Evolutionary conservation across 2,329 filamentous ascomycete genomes (phyloP).

Genomic region (Talaromyces sp.): DNA sequence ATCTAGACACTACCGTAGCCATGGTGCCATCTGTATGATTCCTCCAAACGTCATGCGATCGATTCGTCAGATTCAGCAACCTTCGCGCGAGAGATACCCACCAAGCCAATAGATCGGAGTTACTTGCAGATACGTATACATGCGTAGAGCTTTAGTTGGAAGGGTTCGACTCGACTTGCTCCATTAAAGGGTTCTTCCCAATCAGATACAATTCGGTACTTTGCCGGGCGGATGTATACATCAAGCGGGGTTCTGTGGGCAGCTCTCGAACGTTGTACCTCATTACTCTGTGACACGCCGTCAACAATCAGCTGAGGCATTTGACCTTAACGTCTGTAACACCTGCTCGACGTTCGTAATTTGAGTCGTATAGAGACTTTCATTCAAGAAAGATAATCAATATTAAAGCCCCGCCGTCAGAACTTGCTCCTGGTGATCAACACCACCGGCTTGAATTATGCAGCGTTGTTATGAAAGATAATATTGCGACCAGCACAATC

Average conservation of each 20-base stretch:
- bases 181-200: not conserved
- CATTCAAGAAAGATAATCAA: not conserved
- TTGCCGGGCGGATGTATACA: not conserved
- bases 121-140: not conserved
- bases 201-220: not conserved
- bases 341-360: not conserved
- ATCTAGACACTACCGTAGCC: not conserved
- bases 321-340: not conserved
- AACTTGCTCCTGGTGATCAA: not conserved
- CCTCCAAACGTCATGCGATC: not conserved
- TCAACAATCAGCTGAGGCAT: not conserved
- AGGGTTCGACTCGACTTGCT: not conserved
- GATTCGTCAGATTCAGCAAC: not conserved
- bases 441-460: not conserved
- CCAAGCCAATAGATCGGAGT: not conserved
- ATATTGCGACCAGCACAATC: constrained; percentile 1
- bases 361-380: not conserved
- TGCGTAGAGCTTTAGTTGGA: not conserved
- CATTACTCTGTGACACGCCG: not conserved
- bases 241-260: not conserved
- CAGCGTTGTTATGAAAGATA: not conserved
- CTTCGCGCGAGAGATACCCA: not conserved
- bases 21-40: not conserved
- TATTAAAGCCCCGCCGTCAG: not conserved
- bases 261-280: not conserved